Conservation (phyloP, 768 basidiomycete genomes). For the Trametes cinnabarina region DNA sequence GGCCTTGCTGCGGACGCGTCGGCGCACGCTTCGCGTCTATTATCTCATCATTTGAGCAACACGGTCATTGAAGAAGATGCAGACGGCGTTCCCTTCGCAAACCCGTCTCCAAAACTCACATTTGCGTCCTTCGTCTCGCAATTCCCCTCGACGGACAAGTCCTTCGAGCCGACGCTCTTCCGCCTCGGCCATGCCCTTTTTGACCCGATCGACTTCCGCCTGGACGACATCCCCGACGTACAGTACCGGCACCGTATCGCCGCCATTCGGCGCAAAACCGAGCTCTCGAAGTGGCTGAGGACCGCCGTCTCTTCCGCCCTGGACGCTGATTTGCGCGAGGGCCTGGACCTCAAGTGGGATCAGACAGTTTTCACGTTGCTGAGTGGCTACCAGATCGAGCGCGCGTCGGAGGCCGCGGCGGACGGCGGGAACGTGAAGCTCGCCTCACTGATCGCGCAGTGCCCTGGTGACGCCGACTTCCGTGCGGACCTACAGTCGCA, state of each 20-base stretch:
- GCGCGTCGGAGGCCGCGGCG: conserved; percentile 72
- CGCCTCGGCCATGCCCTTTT: conserved; percentile 88
- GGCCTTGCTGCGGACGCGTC: conserved; percentile 33
- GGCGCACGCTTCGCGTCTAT: conserved; percentile 54
- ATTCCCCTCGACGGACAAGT: conserved; percentile 67
- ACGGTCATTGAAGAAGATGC: conserved; percentile 72
- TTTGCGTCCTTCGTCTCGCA: conserved; percentile 77
- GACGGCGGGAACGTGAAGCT: conserved; percentile 79
- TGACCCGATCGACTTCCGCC: conserved; percentile 70
- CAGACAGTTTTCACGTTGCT: conserved; percentile 71
- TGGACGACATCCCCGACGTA: conserved; percentile 52
- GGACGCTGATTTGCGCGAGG: conserved; percentile 65
- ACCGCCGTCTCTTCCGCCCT: conserved; percentile 65
- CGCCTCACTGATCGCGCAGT: conserved; percentile 86
- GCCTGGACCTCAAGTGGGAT: conserved; percentile 43
- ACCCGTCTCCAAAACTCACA: conserved; percentile 58
- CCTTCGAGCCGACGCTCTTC: conserved; percentile 78
- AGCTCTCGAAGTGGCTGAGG: conserved; percentile 84
- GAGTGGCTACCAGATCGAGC: conserved; percentile 84
- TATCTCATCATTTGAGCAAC: conserved; percentile 74
- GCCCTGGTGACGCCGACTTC: conserved; percentile 74
- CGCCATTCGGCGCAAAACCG: conserved; percentile 70
- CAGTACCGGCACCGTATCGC: conserved; percentile 62
- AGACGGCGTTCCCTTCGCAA: conserved; percentile 66
- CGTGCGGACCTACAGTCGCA: conserved; percentile 72